These are phyloP conservation scores for Scedosporium apiospermum DNA, from an alignment of 2,329 filamentous ascomycete species.

Conservation along the genomic window DNA sequence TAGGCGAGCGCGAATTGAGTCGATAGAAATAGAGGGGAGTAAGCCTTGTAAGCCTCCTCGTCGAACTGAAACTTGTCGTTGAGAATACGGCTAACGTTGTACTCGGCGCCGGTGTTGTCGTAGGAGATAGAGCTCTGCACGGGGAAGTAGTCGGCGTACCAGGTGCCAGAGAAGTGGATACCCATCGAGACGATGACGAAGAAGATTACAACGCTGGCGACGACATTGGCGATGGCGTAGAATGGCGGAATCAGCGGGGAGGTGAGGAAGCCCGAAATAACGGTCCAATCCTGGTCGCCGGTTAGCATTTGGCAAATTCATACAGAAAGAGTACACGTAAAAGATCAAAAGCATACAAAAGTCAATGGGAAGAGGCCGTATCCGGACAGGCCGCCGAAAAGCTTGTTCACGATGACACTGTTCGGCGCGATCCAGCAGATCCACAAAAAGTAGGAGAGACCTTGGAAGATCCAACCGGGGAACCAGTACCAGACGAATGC, in stretches of 20 bases:
- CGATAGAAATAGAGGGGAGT: constrained; percentile 54
- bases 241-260: constrained; percentile 52
- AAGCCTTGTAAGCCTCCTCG: constrained; percentile 38
- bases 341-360: constrained; percentile 22
- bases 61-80: constrained; percentile 38
- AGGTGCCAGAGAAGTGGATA: constrained; percentile 33
- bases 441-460: constrained; percentile 52
- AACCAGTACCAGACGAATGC: constrained; percentile 53
- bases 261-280: constrained; percentile 44
- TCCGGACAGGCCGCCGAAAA: constrained; percentile 54
- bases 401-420: constrained; percentile 51
- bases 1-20: constrained; percentile 52
- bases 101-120: constrained; percentile 44
- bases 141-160: constrained; percentile 43
- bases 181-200: constrained; percentile 36
- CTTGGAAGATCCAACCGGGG: constrained; percentile 53
- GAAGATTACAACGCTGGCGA: constrained; percentile 42
- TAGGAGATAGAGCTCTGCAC: constrained; percentile 44
- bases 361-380: constrained; percentile 54
- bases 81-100: constrained; percentile 43
- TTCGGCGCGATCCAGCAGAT: constrained; percentile 54
- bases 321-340: too few relatives aligned
- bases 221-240: constrained; percentile 50
- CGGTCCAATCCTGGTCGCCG: constrained; percentile 46
- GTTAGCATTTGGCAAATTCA: not conserved